These are phyloP conservation scores for Ogataea hybrid DNA, from an alignment of 1,139 yeast species.

Conservation along the genomic window DNA sequence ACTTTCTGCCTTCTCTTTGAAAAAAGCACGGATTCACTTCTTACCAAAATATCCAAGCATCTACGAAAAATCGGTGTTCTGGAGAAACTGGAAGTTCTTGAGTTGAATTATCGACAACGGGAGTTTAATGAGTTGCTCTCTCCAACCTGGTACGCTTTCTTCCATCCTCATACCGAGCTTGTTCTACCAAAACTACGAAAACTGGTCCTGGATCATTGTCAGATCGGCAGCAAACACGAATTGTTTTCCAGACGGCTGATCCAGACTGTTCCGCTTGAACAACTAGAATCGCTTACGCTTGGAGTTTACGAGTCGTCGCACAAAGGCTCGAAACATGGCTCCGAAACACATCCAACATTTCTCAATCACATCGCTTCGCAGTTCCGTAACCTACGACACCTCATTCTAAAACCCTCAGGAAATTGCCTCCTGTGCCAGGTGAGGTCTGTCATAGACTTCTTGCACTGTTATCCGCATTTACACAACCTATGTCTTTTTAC, in stretches of 20 bases:
- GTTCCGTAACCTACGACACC: conserved; percentile 15
- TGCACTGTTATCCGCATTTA: conserved; percentile 9
- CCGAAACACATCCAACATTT: conserved; percentile 6
- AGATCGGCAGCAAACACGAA: conserved; percentile 21
- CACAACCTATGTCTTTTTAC: conserved; percentile 17
- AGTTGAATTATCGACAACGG: conserved; percentile 19
- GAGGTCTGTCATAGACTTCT: conserved; percentile 16
- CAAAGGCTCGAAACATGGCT: conserved; percentile 18
- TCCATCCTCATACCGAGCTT: conserved; percentile 9
- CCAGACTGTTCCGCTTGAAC: conserved; percentile 18
- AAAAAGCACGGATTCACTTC: conserved; percentile 18
- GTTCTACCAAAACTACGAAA: conserved; percentile 10
- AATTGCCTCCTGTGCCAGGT: conserved; percentile 28
- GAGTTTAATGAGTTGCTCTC: conserved; percentile 25
- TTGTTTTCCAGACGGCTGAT: conserved; percentile 10
- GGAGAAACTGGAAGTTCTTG: conserved; percentile 14
- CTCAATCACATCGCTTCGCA: conserved; percentile 16
- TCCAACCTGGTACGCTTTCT: conserved; percentile 29
- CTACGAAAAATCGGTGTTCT: conserved; percentile 12
- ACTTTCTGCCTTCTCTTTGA: not conserved
- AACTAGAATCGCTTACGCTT: conserved; percentile 20
- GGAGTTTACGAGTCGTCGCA: conserved; percentile 29
- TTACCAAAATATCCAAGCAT: conserved; percentile 13
- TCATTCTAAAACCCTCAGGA: conserved; percentile 26
- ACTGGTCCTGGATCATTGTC: conserved; percentile 24